These are phyloP conservation scores for Friedmanniomyces simplex DNA, from an alignment of 495 filamentous ascomycete species.

Conservation along the genomic window DNA sequence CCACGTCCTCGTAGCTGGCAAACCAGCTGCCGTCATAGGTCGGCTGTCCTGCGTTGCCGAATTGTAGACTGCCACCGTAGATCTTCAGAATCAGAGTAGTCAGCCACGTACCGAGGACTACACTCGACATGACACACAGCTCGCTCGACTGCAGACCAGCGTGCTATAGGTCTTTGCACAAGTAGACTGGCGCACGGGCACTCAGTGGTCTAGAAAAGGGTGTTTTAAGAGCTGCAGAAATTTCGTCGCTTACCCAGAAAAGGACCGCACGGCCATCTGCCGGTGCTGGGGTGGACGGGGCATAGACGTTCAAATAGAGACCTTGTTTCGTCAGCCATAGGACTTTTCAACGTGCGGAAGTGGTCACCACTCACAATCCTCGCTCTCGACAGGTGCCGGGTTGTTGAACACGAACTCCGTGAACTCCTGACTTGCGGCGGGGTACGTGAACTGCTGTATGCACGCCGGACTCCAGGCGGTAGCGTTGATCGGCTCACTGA, in stretches of 20 bases:
- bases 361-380: slow-evolving; percentile 24
- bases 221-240: too few species aligned
- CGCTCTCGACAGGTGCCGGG: slow-evolving; percentile 28
- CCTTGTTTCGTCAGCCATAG: neutral
- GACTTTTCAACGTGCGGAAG: neutral
- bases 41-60: slow-evolving; percentile 24
- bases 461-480: slow-evolving; percentile 29
- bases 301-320: slow-evolving; percentile 32
- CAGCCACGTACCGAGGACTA: too few species aligned
- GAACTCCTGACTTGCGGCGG: slow-evolving; percentile 20
- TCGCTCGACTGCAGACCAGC: too few species aligned
- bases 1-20: slow-evolving; percentile 23
- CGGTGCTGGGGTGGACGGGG: slow-evolving; percentile 22
- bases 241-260: slow-evolving; percentile 16
- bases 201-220: too few species aligned
- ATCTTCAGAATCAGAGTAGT: slow-evolving; percentile 9
- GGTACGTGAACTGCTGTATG: slow-evolving; percentile 33
- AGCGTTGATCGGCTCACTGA: slow-evolving; percentile 23
- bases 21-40: slow-evolving; percentile 22
- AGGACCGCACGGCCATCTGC: slow-evolving; percentile 23
- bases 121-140: too few species aligned
- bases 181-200: too few species aligned
- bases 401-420: slow-evolving; percentile 28
- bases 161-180: too few species aligned
- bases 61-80: slow-evolving; percentile 25